Evolutionary conservation across 129 eudicot species (phyloP).

Genomic region (Pseudognaphalium luteoalbum): DNA sequence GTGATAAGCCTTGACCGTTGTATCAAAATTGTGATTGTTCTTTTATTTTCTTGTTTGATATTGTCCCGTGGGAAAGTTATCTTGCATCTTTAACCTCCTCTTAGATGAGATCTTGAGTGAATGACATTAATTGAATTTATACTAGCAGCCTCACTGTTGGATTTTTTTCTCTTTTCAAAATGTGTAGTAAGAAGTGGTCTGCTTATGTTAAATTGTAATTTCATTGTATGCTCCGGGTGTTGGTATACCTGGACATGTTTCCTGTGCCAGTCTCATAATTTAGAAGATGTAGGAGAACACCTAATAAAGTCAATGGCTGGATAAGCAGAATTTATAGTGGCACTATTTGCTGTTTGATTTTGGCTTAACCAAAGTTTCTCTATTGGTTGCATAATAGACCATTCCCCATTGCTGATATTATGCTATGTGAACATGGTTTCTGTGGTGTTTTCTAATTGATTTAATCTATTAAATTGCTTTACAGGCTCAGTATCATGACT

Average conservation of each 20-base stretch:
- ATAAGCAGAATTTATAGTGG: neutral
- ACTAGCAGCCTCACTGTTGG: neutral
- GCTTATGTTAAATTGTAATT: neutral
- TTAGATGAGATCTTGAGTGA: constrained; percentile 3
- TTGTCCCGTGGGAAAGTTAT: neutral
- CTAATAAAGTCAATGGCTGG: neutral
- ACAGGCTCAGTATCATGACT: constrained; percentile 98
- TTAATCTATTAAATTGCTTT: constrained; percentile 10
- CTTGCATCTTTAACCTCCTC: neutral
- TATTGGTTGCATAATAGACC: too few species aligned
- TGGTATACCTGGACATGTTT: too few species aligned
- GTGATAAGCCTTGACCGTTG: constrained; percentile 40
- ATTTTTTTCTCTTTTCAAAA: neutral
- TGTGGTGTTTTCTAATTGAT: constrained; percentile 8
- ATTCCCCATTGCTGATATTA: neutral
- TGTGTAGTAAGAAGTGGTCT: neutral
- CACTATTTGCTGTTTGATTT: neutral
- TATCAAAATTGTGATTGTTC: constrained; percentile 15
- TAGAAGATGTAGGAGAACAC: neutral
- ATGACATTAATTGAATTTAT: neutral
- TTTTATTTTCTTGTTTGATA: constrained; percentile 2
- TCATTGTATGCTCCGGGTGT: neutral
- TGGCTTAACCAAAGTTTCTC: neutral
- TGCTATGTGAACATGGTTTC: neutral
- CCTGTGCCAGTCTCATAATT: too few species aligned